Percentiles rank a stretch among this genome's conserved stretches.
phyloP scores from a whole-genome alignment of 2,329 filamentous ascomycete species.

The Aspergillus vadensis region DNA sequence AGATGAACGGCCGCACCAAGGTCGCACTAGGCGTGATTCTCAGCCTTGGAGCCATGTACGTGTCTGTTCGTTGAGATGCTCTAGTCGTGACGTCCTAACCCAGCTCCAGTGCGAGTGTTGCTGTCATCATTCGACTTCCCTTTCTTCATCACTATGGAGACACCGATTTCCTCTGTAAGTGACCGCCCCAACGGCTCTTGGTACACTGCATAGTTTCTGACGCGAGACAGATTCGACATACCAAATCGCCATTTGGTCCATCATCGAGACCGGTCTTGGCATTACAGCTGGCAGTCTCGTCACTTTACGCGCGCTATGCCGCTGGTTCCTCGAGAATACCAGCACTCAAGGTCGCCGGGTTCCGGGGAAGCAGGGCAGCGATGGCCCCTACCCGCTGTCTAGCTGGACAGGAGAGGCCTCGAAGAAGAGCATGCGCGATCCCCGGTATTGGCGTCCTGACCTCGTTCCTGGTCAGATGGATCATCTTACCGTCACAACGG shows the following conservation, averaged over 20 bases:
- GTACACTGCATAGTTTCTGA: slow-evolving; percentile 3
- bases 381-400: not conserved
- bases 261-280: slow-evolving; percentile 37
- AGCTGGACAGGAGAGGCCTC: not conserved
- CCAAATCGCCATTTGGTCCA: slow-evolving; percentile 46
- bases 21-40: slow-evolving; percentile 54
- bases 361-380: not conserved
- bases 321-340: slow-evolving; percentile 15
- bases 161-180: slow-evolving; percentile 31
- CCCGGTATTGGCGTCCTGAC: slow-evolving; percentile 12
- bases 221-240: slow-evolving; percentile 42
- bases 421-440: not conserved
- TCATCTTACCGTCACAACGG: not conserved
- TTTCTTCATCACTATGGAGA: slow-evolving; percentile 22
- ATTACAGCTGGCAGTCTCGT: slow-evolving; percentile 41
- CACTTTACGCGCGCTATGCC: slow-evolving; percentile 50
- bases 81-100: not conserved
- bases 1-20: slow-evolving; percentile 57
- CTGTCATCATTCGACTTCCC: slow-evolving; percentile 26
- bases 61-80: not conserved
- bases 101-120: slow-evolving; percentile 26
- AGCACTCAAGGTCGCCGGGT: not conserved
- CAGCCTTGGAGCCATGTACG: slow-evolving; percentile 53
- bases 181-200: accelerated
- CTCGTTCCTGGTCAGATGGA: not conserved